Evolutionary conservation across 139 green algal genomes (phyloP).

Genomic region (Coccomyxa sp.): DNA sequence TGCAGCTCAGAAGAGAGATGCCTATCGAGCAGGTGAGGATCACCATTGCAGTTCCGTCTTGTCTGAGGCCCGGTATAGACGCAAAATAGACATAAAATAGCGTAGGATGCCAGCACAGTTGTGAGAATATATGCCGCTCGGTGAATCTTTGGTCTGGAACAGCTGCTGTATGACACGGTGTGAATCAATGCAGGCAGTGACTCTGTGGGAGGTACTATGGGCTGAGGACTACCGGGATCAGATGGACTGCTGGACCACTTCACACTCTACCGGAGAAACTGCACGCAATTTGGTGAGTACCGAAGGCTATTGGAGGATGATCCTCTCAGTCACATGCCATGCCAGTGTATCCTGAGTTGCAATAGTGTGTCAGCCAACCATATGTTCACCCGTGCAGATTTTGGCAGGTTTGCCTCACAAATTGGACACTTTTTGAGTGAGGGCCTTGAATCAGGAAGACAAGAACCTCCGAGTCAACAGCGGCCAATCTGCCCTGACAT

Average conservation of each 20-base stretch:
- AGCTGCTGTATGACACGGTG: too few species aligned
- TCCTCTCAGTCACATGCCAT: background rate
- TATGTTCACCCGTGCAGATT: background rate
- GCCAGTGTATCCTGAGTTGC: background rate
- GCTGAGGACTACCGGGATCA: constrained; percentile 23
- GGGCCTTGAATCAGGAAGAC: background rate
- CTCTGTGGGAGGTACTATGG: constrained; percentile 59
- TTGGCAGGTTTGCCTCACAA: too few species aligned
- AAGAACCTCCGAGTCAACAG: too few species aligned
- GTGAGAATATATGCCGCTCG: too few species aligned
- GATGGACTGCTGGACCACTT: background rate
- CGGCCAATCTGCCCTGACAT: background rate
- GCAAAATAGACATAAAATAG: background rate
- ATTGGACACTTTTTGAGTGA: too few species aligned
- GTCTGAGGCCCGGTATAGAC: background rate
- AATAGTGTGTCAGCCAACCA: background rate
- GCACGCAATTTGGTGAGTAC: too few species aligned
- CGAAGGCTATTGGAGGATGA: too few species aligned
- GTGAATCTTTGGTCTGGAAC: too few species aligned
- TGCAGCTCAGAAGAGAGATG: constrained; percentile 76
- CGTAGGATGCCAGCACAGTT: too few species aligned
- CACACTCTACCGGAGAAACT: too few species aligned
- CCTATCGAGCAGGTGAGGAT: constrained; percentile 45
- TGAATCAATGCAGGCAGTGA: constrained; percentile 31
- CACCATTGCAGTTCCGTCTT: too few species aligned